Percentiles rank a stretch among this genome's conserved stretches.
Conservation (phyloP, 2,329 filamentous ascomycete genomes). For the Paraphoma sp. region DNA sequence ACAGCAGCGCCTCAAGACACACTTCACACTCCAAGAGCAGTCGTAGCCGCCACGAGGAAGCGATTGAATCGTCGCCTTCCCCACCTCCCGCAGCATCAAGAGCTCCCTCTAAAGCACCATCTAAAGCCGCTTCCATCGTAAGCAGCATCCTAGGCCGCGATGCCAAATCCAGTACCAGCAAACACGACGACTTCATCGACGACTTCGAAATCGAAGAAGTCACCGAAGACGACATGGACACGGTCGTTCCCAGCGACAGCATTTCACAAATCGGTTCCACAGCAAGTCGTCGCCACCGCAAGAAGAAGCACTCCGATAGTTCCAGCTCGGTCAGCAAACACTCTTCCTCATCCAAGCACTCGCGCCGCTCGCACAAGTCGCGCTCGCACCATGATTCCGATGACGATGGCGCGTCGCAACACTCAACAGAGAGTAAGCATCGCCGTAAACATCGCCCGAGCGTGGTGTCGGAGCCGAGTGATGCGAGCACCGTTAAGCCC, state of each 20-base stretch:
- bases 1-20: constrained; percentile 34
- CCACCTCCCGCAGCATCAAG: constrained; percentile 30
- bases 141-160: constrained; percentile 47
- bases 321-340: constrained; percentile 34
- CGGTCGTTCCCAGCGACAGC: constrained; percentile 56
- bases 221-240: constrained; percentile 48
- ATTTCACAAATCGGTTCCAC: constrained; percentile 51
- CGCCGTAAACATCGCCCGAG: constrained; percentile 26
- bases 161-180: constrained; percentile 31
- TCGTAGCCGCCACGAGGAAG: constrained; percentile 20
- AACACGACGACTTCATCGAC: constrained; percentile 44
- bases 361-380: constrained; percentile 34
- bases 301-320: constrained; percentile 22
- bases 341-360: constrained; percentile 33
- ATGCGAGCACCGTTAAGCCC: constrained; percentile 43
- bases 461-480: constrained; percentile 42
- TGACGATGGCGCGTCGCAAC: constrained; percentile 17
- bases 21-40: constrained; percentile 34
- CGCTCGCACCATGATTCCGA: constrained; percentile 21
- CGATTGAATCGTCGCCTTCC: constrained; percentile 27
- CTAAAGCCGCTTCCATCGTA: constrained; percentile 41
- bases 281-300: constrained; percentile 38
- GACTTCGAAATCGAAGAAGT: constrained; percentile 45
- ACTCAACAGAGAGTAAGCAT: constrained; percentile 8
- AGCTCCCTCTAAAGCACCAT: constrained; percentile 24